Evolutionary conservation across 306 rosid genomes (phyloP).

Genomic region (Macrotyloma uniflorum): DNA sequence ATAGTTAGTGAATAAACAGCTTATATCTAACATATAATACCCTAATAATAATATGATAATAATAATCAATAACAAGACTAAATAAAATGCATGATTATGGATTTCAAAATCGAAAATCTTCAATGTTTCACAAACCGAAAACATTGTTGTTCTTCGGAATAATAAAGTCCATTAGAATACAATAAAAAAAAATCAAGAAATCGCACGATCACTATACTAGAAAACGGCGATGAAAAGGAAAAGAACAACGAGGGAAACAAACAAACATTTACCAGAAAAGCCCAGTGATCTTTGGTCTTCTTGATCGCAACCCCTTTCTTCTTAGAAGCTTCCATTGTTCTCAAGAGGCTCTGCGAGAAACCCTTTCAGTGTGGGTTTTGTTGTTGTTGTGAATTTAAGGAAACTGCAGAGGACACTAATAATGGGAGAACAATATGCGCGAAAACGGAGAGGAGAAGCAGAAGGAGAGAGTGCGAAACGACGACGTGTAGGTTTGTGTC

Average conservation of each 20-base stretch:
- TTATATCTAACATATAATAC: not conserved
- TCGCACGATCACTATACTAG: not conserved
- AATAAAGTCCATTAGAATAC: not conserved
- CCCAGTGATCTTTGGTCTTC: slow-evolving; percentile 62
- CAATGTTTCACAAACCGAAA: not conserved
- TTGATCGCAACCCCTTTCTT: slow-evolving; percentile 34
- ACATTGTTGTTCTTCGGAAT: not conserved
- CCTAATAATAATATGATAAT: not conserved
- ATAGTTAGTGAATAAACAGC: not conserved
- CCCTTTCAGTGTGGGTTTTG: not conserved
- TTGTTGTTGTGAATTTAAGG: not conserved
- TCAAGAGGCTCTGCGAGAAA: not conserved
- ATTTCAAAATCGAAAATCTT: slow-evolving; percentile 1
- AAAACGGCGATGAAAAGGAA: slow-evolving; percentile 4
- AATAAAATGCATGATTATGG: not conserved
- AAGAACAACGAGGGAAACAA: not conserved
- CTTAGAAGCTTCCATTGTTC: slow-evolving; percentile 24
- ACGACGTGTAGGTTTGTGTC: slow-evolving; percentile 3
- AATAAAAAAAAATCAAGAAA: not conserved
- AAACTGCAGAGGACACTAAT: not conserved
- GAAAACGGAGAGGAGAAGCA: not conserved
- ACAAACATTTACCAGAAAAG: slow-evolving; percentile 62
- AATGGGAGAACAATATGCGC: slow-evolving; percentile 3
- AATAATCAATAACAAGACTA: not conserved
- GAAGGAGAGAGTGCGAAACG: not conserved